Conservation (phyloP, 352 stramenopile species). For the Chrysophaeum taylorii region DNA sequence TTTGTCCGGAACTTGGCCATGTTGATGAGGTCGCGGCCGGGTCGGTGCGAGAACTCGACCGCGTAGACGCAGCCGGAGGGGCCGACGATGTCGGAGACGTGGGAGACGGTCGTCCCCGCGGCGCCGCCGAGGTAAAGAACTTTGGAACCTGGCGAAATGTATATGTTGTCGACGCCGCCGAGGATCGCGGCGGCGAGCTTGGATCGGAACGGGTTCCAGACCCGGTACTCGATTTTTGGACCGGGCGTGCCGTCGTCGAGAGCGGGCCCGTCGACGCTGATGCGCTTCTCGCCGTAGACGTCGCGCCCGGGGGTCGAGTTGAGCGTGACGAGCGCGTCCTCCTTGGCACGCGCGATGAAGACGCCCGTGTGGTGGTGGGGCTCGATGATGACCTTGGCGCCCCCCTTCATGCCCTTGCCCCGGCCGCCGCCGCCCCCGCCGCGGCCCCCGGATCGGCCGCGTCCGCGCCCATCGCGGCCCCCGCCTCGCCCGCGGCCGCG, state of each 20-base stretch:
- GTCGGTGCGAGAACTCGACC: conserved; percentile 98
- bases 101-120: conserved; percentile 94
- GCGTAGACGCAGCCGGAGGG: conserved; percentile 92
- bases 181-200: conserved; percentile 97
- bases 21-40: conserved; percentile 96
- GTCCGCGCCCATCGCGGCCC: too few relatives aligned
- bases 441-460: too few relatives aligned
- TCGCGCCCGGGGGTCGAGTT: conserved; percentile 95
- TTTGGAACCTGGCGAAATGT: conserved; percentile 90
- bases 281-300: conserved; percentile 98
- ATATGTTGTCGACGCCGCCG: conserved; percentile 97
- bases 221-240: conserved; percentile 97
- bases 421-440: conserved; percentile 53
- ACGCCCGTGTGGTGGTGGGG: conserved; percentile 94
- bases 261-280: conserved; percentile 87
- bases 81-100: conserved; percentile 98
- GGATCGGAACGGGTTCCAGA: conserved; percentile 99
- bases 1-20: conserved; percentile 98
- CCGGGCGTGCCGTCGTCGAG: conserved; percentile 70
- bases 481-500: too few relatives aligned
- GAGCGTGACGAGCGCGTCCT: conserved; percentile 95
- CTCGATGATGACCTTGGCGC: conserved; percentile 91
- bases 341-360: conserved; percentile 94
- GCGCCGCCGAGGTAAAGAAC: conserved; percentile 97
- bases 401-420: conserved; percentile 79